Evolutionary conservation across 495 filamentous ascomycete genomes (phyloP).

Genomic region (Neurospora sp.): DNA sequence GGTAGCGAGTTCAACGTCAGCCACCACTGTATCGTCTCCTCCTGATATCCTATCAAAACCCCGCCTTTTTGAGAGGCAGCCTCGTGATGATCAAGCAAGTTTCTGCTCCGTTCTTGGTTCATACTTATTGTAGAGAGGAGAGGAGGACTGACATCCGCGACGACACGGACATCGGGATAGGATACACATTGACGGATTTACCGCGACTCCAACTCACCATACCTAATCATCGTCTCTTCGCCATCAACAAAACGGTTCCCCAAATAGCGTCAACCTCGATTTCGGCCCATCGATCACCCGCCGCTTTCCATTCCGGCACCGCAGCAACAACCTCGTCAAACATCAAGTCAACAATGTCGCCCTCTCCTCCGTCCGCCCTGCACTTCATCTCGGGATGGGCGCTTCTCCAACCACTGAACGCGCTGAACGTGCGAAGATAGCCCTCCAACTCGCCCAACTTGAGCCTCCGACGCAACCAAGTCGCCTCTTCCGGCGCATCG

Average conservation of each 20-base stretch:
- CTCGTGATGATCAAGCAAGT: not conserved
- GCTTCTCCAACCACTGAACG: constrained; percentile 44
- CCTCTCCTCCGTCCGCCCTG: constrained; percentile 36
- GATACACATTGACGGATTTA: not conserved
- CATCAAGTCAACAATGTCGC: constrained; percentile 46
- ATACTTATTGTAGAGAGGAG: not conserved
- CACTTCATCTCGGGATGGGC: constrained; percentile 34
- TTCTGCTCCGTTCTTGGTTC: not conserved
- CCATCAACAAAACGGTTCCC: constrained; percentile 46
- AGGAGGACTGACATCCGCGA: not conserved
- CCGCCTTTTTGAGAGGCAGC: not conserved
- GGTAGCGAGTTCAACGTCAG: not conserved
- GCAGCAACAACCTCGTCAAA: constrained; percentile 40
- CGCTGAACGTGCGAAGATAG: constrained; percentile 47
- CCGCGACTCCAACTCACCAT: not conserved
- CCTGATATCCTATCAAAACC: not conserved
- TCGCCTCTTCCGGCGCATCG: constrained; percentile 31
- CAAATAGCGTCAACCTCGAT: constrained; percentile 41
- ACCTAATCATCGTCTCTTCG: constrained; percentile 27
- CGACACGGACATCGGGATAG: not conserved
- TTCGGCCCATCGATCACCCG: constrained; percentile 37
- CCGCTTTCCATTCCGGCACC: constrained; percentile 39
- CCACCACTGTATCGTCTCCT: not conserved
- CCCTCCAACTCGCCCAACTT: constrained; percentile 44
- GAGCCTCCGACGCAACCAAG: constrained; percentile 42